A percentile compares a stretch with the other conserved stretches of the same genome.
Conservation (phyloP, 1,139 yeast genomes). For the Sugiyamaella novakii region DNA sequence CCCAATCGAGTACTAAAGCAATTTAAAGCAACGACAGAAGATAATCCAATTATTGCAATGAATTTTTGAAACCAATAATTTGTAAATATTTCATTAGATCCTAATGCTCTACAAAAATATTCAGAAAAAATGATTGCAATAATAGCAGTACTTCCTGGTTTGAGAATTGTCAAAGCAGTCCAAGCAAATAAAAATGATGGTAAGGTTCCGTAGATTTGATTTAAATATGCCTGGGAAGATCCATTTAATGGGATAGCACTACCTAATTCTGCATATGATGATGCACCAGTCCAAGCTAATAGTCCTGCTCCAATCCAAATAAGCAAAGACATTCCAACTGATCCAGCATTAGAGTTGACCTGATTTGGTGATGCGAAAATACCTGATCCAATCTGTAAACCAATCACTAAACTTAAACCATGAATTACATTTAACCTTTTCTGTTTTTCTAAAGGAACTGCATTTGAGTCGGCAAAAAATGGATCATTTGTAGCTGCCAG, state of each 20-base stretch:
- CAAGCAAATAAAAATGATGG: slow-evolving; percentile 47
- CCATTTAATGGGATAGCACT: slow-evolving; percentile 47
- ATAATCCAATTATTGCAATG: slow-evolving; percentile 40
- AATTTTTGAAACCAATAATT: slow-evolving; percentile 39
- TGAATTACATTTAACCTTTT: slow-evolving; percentile 42
- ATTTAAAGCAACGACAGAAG: slow-evolving; percentile 38
- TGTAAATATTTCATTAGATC: slow-evolving; percentile 29
- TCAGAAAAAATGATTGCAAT: slow-evolving; percentile 47
- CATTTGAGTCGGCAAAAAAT: slow-evolving; percentile 24
- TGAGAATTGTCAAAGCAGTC: slow-evolving; percentile 45
- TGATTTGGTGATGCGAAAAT: slow-evolving; percentile 49
- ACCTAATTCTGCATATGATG: slow-evolving; percentile 48
- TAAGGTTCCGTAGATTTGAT: slow-evolving; percentile 45
- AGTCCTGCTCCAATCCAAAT: slow-evolving; percentile 47
- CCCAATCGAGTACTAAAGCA: slow-evolving; percentile 41
- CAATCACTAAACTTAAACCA: slow-evolving; percentile 47
- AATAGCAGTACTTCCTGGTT: slow-evolving; percentile 49
- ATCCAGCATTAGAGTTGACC: slow-evolving; percentile 44
- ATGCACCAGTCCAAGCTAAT: slow-evolving; percentile 50
- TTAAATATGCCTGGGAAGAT: slow-evolving; percentile 47
- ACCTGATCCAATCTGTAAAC: slow-evolving; percentile 50
- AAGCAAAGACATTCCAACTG: slow-evolving; percentile 44
- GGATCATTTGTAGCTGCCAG: slow-evolving; percentile 38
- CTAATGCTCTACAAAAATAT: slow-evolving; percentile 35
- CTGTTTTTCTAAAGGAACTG: slow-evolving; percentile 40